Base-by-base conservation (phyloP, 164 flowering plant species). In the Sedum album region DNA sequence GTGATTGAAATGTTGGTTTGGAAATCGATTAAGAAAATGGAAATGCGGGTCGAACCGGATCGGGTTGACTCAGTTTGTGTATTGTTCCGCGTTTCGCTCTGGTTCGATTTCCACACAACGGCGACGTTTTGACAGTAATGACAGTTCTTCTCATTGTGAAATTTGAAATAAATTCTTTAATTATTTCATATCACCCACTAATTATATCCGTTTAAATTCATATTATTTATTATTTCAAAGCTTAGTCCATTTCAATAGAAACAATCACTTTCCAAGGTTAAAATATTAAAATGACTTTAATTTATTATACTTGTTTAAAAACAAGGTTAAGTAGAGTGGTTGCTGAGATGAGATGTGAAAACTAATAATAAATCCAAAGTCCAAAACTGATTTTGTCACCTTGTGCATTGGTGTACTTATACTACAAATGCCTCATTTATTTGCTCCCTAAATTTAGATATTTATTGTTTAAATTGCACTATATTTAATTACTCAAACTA, bases 321-420 rank as follows among this genome's bases (percentile, higher is more conserved):
- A 57, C 62, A 57, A 57, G 62, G 62, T 57, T 57, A 57, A 57
- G 62, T 57, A 57, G 62, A 57, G 62, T 11, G 28, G 62, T 57
- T 26, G 62, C 62, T 57, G 62, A 57, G 18, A 57, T 28, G 62
- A 57, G 62, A 57, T 20, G 28, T 57, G 28, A 18, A 57, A n/a
- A 28, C 28, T 23, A 18, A 26, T 55, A 28, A 28, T 57, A 57
- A 57, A 26, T 28, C 18, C 5, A 13, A 3, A 26, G 20, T 28
- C 31, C 33, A 57, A 57, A 57, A 57, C 62, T 11, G 62, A 57
- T 26, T 57, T 57, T 57, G 62, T 57, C 35, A 57, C 33, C 20
- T 57, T 57, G 33, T 55, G 48, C 48, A 15, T 53, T 53, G 28
- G 7, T 53, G 60, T 23, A 53, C 26, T 55, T 31, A 55, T n/a